Conservation (phyloP, 768 basidiomycete genomes). For the Fomitopsis pulvina region DNA sequence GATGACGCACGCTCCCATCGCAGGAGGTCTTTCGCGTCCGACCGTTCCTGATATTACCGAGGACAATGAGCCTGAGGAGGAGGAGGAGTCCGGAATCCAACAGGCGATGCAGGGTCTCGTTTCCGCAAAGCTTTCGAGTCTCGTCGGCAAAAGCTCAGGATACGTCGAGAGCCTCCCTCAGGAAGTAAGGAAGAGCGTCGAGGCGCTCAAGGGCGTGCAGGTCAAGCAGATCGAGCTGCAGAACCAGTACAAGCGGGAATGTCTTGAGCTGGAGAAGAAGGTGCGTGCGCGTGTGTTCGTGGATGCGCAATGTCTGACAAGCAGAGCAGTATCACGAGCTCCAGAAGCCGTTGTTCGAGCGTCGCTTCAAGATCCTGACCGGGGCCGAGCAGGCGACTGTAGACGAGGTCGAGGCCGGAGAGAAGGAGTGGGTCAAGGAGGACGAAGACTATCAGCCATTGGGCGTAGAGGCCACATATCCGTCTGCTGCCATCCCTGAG, state of each 20-base stretch:
- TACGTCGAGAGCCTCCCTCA: slow-evolving; percentile 88
- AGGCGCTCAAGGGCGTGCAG: slow-evolving; percentile 92
- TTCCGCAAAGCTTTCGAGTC: slow-evolving; percentile 76
- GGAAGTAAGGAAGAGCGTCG: slow-evolving; percentile 77
- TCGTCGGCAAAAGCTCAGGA: slow-evolving; percentile 88
- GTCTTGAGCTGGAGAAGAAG: slow-evolving; percentile 94
- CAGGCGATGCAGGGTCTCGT: slow-evolving; percentile 80
- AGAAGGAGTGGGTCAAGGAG: slow-evolving; percentile 66
- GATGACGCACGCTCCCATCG: slow-evolving; percentile 73
- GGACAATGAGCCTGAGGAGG: slow-evolving; percentile 67
- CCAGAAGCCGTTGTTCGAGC: slow-evolving; percentile 81
- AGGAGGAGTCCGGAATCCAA: slow-evolving; percentile 45
- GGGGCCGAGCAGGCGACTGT: slow-evolving; percentile 66
- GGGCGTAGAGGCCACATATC: slow-evolving; percentile 17
- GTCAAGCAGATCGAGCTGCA: slow-evolving; percentile 87
- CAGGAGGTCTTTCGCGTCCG: slow-evolving; percentile 74
- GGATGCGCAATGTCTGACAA: slow-evolving; percentile 9
- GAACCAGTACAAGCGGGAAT: slow-evolving; percentile 91
- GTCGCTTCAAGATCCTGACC: slow-evolving; percentile 77
- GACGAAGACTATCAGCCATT: slow-evolving; percentile 65
- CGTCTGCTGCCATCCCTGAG: slow-evolving; percentile 65
- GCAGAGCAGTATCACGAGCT: slow-evolving; percentile 59
- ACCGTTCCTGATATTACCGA: slow-evolving; percentile 85
- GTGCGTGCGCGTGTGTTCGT: slow-evolving; percentile 32
- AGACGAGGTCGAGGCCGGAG: slow-evolving; percentile 81